Percentiles rank a stretch among this genome's conserved stretches.
Evolutionary conservation across 257 asterid genomes (phyloP).

Genomic region (Penstemon newberryi): DNA sequence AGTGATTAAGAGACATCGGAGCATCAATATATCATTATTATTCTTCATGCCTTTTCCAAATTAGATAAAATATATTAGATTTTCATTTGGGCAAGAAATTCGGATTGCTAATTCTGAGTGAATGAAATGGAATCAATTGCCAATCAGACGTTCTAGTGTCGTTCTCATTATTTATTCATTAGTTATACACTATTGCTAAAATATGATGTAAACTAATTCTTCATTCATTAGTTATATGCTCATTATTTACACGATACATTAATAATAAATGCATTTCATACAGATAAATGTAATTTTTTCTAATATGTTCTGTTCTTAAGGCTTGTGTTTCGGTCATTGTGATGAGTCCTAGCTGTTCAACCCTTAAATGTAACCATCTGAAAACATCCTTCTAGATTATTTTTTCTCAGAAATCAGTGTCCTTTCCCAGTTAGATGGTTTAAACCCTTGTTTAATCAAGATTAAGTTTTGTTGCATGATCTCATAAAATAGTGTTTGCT

Average conservation of each 20-base stretch:
- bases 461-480: neutral
- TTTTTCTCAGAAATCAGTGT: neutral
- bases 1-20: too few species aligned
- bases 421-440: too few species aligned
- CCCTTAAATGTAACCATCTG: neutral
- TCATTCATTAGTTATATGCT: neutral
- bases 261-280: neutral
- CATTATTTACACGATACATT: neutral
- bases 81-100: slow-evolving; percentile 1
- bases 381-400: neutral
- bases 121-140: neutral
- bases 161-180: neutral
- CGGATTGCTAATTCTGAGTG: neutral
- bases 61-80: neutral
- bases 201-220: neutral
- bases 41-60: too few species aligned
- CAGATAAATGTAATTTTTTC: neutral
- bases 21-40: too few species aligned
- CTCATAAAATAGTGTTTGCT: neutral
- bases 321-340: neutral
- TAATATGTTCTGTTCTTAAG: slow-evolving; percentile 3
- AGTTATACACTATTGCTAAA: neutral
- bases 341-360: neutral
- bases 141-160: neutral
- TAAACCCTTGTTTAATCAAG: too few species aligned